Evolutionary conservation across 1,139 yeast species (phyloP), one percentile per base, ranked within the genome.

Genomic region (Meyerozyma smithsonii): DNA sequence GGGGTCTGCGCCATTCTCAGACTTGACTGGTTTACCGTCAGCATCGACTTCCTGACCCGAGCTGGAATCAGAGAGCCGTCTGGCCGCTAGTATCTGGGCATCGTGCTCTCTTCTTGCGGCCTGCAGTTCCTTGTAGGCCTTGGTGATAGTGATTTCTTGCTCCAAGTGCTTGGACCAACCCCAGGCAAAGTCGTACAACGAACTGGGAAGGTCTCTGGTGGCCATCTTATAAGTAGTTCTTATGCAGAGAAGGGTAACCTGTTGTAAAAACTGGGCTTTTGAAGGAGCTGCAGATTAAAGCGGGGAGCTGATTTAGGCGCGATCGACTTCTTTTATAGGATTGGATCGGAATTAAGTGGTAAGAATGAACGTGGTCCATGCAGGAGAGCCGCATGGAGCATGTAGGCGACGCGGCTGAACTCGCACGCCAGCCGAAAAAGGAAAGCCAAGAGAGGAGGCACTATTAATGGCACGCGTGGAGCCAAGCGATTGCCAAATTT

Each of bases 171-270:
- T 55, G 30, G 56, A 38, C 77, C 79, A 73, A 6, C 74, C 76
- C 8, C 58, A 49, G 25, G 61, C 48, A 5, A 70, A 45, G 12
- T 65, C 68, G 30, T 46, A 47, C 32, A 74, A 55, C 4, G 74
- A 64, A 32, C 54, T 59, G 18, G 84, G 82, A 36, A 79, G 55
- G 50, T 76, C 79, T 59, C 80, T 71, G 2, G 77, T 54, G 32
- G 75, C 62, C 79, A 74, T 72, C 16, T 28, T 16, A 18, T 11
- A 16, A 30, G 4, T 17, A 17, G 12, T 30, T 11, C 20, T 8
- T 15, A 30, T 30, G 10, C 7, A 18, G 8, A 30, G 20, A 23
- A 11, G 10, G n/a, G 25, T 23, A 2, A 11, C 12, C 25, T 12
- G 10, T 23, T 23, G 10, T 12, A 11, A 23, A 3, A 11, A 23